Conservation (phyloP, 164 flowering plant species). For the Kalanchoe fedtschenkoi region DNA sequence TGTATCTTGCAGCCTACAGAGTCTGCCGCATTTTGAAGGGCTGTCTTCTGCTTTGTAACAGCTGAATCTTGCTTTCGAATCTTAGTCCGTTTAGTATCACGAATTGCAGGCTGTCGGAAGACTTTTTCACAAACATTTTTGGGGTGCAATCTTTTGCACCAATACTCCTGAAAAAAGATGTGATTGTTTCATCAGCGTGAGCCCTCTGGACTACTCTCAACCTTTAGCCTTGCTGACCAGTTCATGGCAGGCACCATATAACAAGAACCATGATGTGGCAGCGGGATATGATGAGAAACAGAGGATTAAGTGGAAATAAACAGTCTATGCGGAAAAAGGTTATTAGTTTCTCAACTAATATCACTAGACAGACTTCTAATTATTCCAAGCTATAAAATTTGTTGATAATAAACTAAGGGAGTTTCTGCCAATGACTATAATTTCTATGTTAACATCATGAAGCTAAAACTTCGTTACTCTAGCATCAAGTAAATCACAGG, state of each 20-base stretch:
- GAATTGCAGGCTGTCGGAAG: slow-evolving; percentile 77
- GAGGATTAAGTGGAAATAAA: background rate
- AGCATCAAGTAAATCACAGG: background rate
- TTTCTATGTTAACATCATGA: background rate
- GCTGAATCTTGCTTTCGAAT: slow-evolving; percentile 62
- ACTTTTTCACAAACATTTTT: slow-evolving; percentile 92
- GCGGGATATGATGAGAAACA: background rate
- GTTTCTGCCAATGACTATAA: background rate
- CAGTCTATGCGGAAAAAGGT: too few species aligned
- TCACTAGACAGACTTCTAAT: background rate
- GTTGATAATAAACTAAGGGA: background rate
- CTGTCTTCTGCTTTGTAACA: slow-evolving; percentile 59
- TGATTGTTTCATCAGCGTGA: background rate
- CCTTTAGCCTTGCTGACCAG: background rate
- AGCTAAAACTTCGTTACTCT: background rate
- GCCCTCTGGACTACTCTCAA: background rate
- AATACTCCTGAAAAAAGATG: slow-evolving; percentile 62
- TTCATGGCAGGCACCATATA: background rate
- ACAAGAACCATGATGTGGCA: background rate
- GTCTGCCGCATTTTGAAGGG: slow-evolving; percentile 75
- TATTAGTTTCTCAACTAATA: background rate
- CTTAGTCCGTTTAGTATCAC: slow-evolving; percentile 60
- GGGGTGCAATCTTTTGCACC: slow-evolving; percentile 96
- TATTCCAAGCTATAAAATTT: background rate
- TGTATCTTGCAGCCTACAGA: slow-evolving; percentile 80